Evolutionary conservation across 345 rosid genomes (phyloP).

Genomic region (Conringia planisiliqua): DNA sequence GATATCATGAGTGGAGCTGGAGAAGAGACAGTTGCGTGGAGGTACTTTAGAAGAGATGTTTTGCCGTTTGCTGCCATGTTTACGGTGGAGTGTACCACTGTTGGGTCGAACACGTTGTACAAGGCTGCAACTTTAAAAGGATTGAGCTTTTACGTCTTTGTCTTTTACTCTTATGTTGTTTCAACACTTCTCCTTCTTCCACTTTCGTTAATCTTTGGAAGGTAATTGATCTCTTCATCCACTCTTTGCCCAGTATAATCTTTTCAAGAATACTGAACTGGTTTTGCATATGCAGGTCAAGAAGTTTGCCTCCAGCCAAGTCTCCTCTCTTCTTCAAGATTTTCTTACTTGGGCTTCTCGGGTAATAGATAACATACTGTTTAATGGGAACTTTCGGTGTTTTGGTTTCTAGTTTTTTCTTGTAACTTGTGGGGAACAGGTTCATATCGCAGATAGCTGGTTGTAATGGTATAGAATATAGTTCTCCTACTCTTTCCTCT

Average conservation of each 20-base stretch:
- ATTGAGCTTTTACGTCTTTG: slow-evolving; percentile 48
- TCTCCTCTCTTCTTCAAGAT: slow-evolving; percentile 26
- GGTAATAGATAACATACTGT: not conserved
- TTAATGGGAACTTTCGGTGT: not conserved
- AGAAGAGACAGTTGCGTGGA: slow-evolving; percentile 8
- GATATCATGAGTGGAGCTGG: not conserved
- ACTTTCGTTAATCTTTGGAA: slow-evolving; percentile 19
- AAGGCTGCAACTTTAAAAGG: slow-evolving; percentile 53
- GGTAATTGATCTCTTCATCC: slow-evolving; percentile 13
- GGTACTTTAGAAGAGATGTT: slow-evolving; percentile 14
- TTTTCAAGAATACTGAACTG: not conserved
- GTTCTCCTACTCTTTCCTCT: slow-evolving; percentile 46
- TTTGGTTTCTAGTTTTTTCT: not conserved
- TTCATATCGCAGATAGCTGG: slow-evolving; percentile 8
- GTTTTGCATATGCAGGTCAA: slow-evolving; percentile 20
- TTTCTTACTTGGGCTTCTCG: slow-evolving; percentile 21
- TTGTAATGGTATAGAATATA: slow-evolving; percentile 33
- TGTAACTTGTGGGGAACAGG: slow-evolving; percentile 19
- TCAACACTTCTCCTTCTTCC: slow-evolving; percentile 45
- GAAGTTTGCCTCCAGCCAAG: slow-evolving; percentile 19
- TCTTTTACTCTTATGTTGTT: slow-evolving; percentile 46
- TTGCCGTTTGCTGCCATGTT: slow-evolving; percentile 44
- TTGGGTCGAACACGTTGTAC: slow-evolving; percentile 33
- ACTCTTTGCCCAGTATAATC: not conserved
- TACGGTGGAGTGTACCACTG: slow-evolving; percentile 45